A percentile compares a stretch with the other conserved stretches of the same genome.
Conservation (phyloP, 2,329 filamentous ascomycete species). For the Achaetomium macrosporum region DNA sequence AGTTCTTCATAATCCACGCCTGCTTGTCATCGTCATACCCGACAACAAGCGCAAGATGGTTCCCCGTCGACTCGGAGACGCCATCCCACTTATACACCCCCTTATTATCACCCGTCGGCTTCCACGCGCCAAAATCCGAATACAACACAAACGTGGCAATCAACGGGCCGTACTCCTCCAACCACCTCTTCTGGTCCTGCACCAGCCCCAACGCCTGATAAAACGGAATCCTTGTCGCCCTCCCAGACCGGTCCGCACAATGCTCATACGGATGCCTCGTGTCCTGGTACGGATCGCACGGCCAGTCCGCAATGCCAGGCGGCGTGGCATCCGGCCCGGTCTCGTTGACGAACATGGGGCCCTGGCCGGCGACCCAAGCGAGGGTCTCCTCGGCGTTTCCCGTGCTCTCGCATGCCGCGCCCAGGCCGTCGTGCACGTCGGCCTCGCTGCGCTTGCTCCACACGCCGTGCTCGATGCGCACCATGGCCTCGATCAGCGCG, state of each 20-base stretch:
- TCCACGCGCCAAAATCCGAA: slow-evolving; percentile 15
- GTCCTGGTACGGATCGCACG: slow-evolving; percentile 20
- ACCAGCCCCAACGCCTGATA: slow-evolving; percentile 14
- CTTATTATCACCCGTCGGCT: not conserved
- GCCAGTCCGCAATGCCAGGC: slow-evolving; percentile 19
- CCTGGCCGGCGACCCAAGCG: slow-evolving; percentile 16
- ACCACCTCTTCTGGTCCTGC: slow-evolving; percentile 22
- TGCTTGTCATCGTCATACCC: slow-evolving; percentile 19
- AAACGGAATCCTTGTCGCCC: slow-evolving; percentile 17
- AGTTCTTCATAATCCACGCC: slow-evolving; percentile 24
- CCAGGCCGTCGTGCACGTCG: slow-evolving; percentile 20
- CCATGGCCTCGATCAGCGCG: slow-evolving; percentile 19
- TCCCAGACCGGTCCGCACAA: slow-evolving; percentile 16
- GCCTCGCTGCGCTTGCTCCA: slow-evolving; percentile 23
- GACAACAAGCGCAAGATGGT: slow-evolving; percentile 20
- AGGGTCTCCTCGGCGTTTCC: slow-evolving; percentile 21
- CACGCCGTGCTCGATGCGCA: slow-evolving; percentile 21
- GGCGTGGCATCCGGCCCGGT: not conserved
- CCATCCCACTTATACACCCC: slow-evolving; percentile 15
- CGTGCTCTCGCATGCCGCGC: slow-evolving; percentile 18
- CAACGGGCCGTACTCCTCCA: slow-evolving; percentile 20
- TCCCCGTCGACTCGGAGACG: slow-evolving; percentile 8
- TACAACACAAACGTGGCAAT: slow-evolving; percentile 20
- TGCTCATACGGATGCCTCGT: slow-evolving; percentile 9
- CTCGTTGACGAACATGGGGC: not conserved